A percentile compares a stretch with the other conserved stretches of the same genome.
Evolutionary conservation across 2,329 filamentous ascomycete species (phyloP).

Genomic region (Curvularia lunata): DNA sequence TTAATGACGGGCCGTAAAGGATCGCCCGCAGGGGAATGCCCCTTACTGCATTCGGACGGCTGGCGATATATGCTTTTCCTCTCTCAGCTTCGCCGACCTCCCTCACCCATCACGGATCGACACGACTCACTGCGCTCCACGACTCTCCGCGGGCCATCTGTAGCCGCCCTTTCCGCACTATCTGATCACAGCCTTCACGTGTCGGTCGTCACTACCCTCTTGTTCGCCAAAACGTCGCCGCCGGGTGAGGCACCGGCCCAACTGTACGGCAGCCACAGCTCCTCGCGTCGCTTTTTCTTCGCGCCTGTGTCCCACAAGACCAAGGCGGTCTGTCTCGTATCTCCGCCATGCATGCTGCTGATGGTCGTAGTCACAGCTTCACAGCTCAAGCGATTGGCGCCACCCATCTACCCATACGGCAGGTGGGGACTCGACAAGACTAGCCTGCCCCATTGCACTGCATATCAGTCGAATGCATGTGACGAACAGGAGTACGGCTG

Average conservation of each 20-base stretch:
- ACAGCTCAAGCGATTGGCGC: not conserved
- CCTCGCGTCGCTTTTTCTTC: not conserved
- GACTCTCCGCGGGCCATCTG: not conserved
- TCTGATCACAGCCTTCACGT: not conserved
- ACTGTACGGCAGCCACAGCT: not conserved
- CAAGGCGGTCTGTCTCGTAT: slow-evolving; percentile 1
- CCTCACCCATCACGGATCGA: slow-evolving; percentile 6
- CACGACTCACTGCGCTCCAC: not conserved
- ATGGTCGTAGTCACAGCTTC: not conserved
- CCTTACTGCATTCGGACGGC: not conserved
- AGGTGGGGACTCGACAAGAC: slow-evolving; percentile 2
- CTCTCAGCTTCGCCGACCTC: slow-evolving; percentile 7
- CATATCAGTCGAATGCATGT: not conserved
- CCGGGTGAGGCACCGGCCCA: not conserved
- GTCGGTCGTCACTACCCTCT: not conserved
- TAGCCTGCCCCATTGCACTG: slow-evolving; percentile 1
- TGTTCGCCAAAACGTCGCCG: not conserved
- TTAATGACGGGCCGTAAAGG: slow-evolving; percentile 1
- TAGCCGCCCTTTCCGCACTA: not conserved
- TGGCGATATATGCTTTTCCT: slow-evolving; percentile 12
- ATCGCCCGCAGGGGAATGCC: slow-evolving; percentile 3
- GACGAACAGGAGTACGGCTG: not conserved
- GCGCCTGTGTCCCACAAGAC: not conserved
- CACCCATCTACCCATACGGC: not conserved
- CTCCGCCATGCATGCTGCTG: not conserved